Evolutionary conservation across 148 eudicot species (phyloP).

Genomic region (Rhododendron ferrugineum): DNA sequence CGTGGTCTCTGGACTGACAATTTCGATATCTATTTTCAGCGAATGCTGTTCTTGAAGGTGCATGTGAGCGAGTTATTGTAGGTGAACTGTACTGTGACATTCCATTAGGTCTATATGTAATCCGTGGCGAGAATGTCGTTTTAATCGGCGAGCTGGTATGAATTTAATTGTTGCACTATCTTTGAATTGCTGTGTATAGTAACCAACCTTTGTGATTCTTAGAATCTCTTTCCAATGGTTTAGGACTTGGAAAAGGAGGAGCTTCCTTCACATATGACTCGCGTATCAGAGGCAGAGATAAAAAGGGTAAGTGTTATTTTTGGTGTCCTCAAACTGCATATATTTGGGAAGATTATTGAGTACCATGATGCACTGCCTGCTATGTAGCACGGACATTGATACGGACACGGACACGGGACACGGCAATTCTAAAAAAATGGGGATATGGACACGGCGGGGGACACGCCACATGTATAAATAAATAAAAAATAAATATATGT

Average conservation of each 20-base stretch:
- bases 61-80: constrained; percentile 86
- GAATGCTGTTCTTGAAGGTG: constrained; percentile 87
- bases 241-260: constrained; percentile 84
- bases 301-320: constrained; percentile 46
- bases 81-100: constrained; percentile 88
- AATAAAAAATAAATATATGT: too few species aligned
- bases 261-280: constrained; percentile 91
- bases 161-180: neutral
- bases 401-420: too few species aligned
- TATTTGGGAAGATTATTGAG: neutral
- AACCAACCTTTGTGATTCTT: neutral
- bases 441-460: too few species aligned
- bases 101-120: constrained; percentile 74
- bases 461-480: too few species aligned
- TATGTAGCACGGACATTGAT: too few species aligned
- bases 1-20: constrained; percentile 10
- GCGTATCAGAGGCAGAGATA: constrained; percentile 73
- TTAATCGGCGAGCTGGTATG: constrained; percentile 91
- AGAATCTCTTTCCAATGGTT: constrained; percentile 9
- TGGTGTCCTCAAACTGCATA: neutral
- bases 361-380: constrained; percentile 1
- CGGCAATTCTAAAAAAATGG: too few species aligned
- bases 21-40: constrained; percentile 37
- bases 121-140: constrained; percentile 89
- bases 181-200: neutral